Conservation (phyloP, 169 alveolate genomes). For the Plasmodium inui region DNA sequence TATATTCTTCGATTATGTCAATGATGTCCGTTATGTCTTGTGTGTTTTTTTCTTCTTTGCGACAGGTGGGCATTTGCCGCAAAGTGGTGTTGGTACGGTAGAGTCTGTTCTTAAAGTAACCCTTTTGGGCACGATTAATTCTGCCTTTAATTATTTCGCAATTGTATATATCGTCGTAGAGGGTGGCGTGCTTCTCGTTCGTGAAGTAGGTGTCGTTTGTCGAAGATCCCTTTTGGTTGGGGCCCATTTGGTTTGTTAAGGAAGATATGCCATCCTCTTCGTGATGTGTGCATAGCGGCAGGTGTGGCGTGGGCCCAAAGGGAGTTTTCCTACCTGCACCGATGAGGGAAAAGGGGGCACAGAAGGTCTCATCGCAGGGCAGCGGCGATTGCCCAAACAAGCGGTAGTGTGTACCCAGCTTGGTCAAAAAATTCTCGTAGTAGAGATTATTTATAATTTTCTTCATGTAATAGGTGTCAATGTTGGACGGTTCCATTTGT, state of each 20-base stretch:
- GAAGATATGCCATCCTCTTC: neutral
- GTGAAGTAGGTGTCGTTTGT: neutral
- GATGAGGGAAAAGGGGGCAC: neutral
- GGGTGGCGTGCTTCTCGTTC: neutral
- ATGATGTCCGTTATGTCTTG: neutral
- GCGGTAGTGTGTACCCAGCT: constrained; percentile 21
- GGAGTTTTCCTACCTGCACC: neutral
- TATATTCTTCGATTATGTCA: constrained; percentile 18
- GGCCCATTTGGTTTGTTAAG: neutral
- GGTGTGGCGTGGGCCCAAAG: neutral
- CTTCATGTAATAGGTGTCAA: constrained; percentile 60
- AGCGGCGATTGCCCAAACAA: neutral
- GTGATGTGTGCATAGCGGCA: neutral
- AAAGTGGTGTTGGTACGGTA: neutral
- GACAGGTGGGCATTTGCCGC: neutral
- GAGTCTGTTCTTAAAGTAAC: constrained; percentile 17
- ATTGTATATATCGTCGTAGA: constrained; percentile 58
- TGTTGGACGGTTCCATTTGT: constrained; percentile 15
- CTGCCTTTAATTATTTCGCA: constrained; percentile 51
- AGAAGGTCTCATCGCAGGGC: neutral
- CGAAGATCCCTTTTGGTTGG: neutral
- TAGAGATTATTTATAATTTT: constrained; percentile 52
- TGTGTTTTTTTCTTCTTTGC: neutral
- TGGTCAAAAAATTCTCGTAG: constrained; percentile 40
- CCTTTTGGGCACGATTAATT: neutral